Percentiles rank a stretch among this genome's conserved stretches.
These are phyloP conservation scores for Labyrinthula sp. DNA, from an alignment of 352 stramenopile genomes.

Conservation along the genomic window DNA sequence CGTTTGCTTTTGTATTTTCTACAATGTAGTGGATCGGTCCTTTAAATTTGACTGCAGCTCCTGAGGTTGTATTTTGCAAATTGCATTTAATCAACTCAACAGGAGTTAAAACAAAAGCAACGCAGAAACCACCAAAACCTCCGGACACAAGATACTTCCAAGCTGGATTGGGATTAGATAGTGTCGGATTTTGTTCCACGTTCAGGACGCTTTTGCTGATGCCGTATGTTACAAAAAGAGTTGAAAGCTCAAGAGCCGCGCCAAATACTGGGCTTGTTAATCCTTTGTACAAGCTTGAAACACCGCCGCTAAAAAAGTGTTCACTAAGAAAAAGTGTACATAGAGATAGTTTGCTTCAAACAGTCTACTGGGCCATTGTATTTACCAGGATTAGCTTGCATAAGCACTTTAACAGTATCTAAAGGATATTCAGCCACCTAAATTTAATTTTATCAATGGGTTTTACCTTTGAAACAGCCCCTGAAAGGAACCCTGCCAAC, in stretches of 20 bases:
- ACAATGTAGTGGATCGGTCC: conserved; percentile 12
- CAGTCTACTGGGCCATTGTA: not conserved
- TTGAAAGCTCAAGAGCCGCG: conserved; percentile 8
- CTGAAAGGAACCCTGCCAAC: too few species aligned
- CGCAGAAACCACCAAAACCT: conserved; percentile 17
- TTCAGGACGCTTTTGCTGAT: conserved; percentile 19
- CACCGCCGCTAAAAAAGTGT: conserved; percentile 6
- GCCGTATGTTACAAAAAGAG: conserved; percentile 26
- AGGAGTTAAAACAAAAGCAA: conserved; percentile 28
- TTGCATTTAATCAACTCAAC: conserved; percentile 30
- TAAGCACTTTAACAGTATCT: conserved; percentile 24
- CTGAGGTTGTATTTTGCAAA: conserved; percentile 17
- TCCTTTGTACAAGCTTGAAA: conserved; percentile 12
- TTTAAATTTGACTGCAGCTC: conserved; percentile 1
- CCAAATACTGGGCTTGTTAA: conserved; percentile 23
- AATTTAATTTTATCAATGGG: not conserved
- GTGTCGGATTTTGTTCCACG: conserved; percentile 12
- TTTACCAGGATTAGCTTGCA: too few species aligned
- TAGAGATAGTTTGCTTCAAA: not conserved
- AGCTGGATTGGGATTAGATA: conserved; percentile 15
- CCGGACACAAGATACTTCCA: conserved; percentile 27
- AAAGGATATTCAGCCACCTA: conserved; percentile 13
- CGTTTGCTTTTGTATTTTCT: conserved; percentile 19
- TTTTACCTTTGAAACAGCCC: too few species aligned
- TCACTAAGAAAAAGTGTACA: not conserved